Evolutionary conservation across 768 basidiomycete species (phyloP), one percentile per base, ranked within the genome.

Genomic region (Tephrocybe sp.): DNA sequence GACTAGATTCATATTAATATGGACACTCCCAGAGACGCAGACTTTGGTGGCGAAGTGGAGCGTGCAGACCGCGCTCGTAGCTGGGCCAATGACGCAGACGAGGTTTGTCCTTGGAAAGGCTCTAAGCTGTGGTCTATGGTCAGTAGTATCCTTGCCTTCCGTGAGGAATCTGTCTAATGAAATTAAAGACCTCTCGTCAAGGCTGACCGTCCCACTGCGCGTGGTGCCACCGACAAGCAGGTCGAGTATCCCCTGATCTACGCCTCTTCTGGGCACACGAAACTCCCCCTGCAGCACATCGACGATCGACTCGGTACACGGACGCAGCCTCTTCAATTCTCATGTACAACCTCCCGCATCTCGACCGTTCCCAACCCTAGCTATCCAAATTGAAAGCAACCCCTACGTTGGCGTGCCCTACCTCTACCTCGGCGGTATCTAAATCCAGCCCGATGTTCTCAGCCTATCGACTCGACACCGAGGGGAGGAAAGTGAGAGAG

Each of bases 11-110:
- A 82, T 45, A 78, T 83, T n/a, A n/a, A n/a, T 52, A 76, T 82
- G 51, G 82, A 83, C 56, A 83, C 82, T 0, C 82, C 80, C 0
- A 80, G 82, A 44, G 80, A 83, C 61, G 80, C 80, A 6, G 82
- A 83, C 56, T 82, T 83, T 64, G 80, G 80, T 27, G 80, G 80
- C 47, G 82, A 83, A 60, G 80, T 83, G 8, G 80, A 83, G 54
- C 74, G 80, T 45, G 77, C 82, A 9, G 82, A 82, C 51, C 9
- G 79, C 79, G 12, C 70, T 83, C n/a, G 65, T 83, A 3, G 75
- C 82, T 15, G 80, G 80, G 1, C 80, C 81, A 2, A 82, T 82
- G 73, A 82, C 79, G 2, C 82, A 83, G 59, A 83, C 80, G 0
- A 64, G 76, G 1, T 79, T 79, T 36, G 77, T 79, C 1, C 63